These are phyloP conservation scores for Penicillium bovifimosum DNA, from an alignment of 495 filamentous ascomycete genomes.

Conservation along the genomic window DNA sequence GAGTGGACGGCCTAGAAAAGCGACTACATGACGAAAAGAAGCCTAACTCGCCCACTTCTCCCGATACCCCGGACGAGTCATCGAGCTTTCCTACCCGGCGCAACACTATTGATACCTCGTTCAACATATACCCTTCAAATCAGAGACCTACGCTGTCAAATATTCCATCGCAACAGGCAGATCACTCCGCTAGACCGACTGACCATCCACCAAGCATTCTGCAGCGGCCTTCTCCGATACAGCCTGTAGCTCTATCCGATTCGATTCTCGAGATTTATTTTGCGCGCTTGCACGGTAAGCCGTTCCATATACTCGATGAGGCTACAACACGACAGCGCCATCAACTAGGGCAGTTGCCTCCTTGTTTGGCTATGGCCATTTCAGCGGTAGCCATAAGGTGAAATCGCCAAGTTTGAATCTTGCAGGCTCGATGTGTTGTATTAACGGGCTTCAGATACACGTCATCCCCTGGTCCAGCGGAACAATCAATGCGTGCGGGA, in stretches of 20 bases:
- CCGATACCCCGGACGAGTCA: constrained; percentile 18
- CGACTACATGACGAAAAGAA: constrained; percentile 64
- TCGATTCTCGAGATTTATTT: constrained; percentile 72
- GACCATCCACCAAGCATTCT: constrained; percentile 6
- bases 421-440: background rate
- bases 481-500: constrained; percentile 50
- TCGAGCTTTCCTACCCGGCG: constrained; percentile 13
- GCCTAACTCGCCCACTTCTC: constrained; percentile 42
- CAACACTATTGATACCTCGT: constrained; percentile 22
- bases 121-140: constrained; percentile 9
- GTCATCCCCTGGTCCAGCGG: constrained; percentile 53
- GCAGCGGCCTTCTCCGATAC: constrained; percentile 25
- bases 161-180: constrained; percentile 8
- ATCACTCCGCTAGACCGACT: constrained; percentile 11
- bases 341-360: constrained; percentile 59
- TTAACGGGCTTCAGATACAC: constrained; percentile 48
- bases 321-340: constrained; percentile 59
- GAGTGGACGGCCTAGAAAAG: constrained; percentile 78
- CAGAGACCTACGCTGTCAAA: constrained; percentile 10
- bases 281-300: constrained; percentile 67
- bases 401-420: constrained; percentile 8
- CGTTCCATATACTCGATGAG: constrained; percentile 75
- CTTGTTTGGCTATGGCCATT: constrained; percentile 61
- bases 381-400: constrained; percentile 68
- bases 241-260: constrained; percentile 43